Evolutionary conservation across 345 rosid genomes (phyloP), one percentile per base, ranked within the genome.

Genomic region (Salix dunnii): DNA sequence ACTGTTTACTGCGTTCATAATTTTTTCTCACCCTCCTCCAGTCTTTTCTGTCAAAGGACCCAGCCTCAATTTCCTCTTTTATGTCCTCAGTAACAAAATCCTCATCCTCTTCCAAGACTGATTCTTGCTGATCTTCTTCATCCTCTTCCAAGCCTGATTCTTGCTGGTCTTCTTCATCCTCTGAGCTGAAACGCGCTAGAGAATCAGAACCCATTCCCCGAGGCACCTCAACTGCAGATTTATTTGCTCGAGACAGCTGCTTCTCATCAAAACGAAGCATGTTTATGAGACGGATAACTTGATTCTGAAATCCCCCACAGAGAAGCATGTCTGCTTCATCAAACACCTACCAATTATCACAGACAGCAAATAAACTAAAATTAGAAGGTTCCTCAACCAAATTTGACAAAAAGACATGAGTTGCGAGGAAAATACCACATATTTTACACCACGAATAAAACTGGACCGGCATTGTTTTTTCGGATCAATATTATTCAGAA

Each of bases 311-410:
- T 82, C 97, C 85, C 71, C 98, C 97, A 27, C 91, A 86, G 28
- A 96, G 90, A 82, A 96, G 98, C 99, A 96, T 91, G 80, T 93
- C 99, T 33, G 98, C 99, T 86, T 95, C 99, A 89, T 95, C 99
- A 77, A 93, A 90, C 33, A 95, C 99, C 97, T 95, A 84, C 76
- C 83, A 82, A 75, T 70, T 30, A 78, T 70, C 69, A 70, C 9
- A 46, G 51, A 67, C 13, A 67, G 27, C 68, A 68, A 31, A 75
- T 30, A 33, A 10, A 62, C 67, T 62, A 58, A n/a, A 66, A 55
- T 25, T 33, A 31, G 31, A 11, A 25, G 9, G 12, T 25, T 73
- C 68, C 55, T 53, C 42, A 61, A 46, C 27, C n/a, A 78, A 71
- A 35, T n/a, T 30, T 62, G 43, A 64, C 76, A 67, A 72, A 36